These are phyloP conservation scores for Sisymbrium irio DNA, from an alignment of 345 rosid genomes.

Conservation along the genomic window DNA sequence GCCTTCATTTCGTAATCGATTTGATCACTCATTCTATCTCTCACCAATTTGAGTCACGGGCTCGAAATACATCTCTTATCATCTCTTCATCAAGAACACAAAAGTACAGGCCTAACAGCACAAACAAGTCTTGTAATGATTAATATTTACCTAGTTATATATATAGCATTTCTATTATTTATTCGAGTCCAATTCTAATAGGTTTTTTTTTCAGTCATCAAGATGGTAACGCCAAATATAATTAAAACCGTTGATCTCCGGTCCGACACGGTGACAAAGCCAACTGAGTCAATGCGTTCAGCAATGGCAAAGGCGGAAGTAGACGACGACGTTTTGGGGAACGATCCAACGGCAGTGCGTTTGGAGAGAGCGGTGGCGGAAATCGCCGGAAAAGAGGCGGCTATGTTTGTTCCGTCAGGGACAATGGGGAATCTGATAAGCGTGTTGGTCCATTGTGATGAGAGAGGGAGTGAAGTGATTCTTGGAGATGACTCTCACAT, in stretches of 20 bases:
- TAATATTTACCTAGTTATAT: background rate
- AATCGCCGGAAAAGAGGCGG: slow-evolving; percentile 83
- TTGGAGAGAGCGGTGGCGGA: slow-evolving; percentile 72
- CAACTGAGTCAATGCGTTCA: slow-evolving; percentile 83
- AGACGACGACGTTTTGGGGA: slow-evolving; percentile 76
- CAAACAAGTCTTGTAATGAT: background rate
- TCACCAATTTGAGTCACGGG: background rate
- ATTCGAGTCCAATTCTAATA: background rate
- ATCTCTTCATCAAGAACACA: slow-evolving; percentile 2
- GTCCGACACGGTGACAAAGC: slow-evolving; percentile 88
- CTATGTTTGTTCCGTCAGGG: slow-evolving; percentile 86
- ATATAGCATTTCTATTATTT: background rate
- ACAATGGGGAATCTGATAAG: slow-evolving; percentile 95
- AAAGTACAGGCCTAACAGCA: background rate
- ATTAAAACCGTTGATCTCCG: slow-evolving; percentile 87
- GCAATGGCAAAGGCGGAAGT: slow-evolving; percentile 92
- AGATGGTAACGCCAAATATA: slow-evolving; percentile 41
- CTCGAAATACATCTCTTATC: slow-evolving; percentile 6
- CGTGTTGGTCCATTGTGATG: slow-evolving; percentile 83
- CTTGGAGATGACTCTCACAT: slow-evolving; percentile 85
- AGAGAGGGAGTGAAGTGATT: slow-evolving; percentile 91
- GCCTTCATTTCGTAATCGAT: slow-evolving; percentile 2
- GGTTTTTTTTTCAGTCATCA: background rate
- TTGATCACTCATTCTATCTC: slow-evolving; percentile 14
- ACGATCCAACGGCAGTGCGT: slow-evolving; percentile 64